Evolutionary conservation across 1,284 basidiomycete species (phyloP).

Genomic region (Rhodotorula glutinis): DNA sequence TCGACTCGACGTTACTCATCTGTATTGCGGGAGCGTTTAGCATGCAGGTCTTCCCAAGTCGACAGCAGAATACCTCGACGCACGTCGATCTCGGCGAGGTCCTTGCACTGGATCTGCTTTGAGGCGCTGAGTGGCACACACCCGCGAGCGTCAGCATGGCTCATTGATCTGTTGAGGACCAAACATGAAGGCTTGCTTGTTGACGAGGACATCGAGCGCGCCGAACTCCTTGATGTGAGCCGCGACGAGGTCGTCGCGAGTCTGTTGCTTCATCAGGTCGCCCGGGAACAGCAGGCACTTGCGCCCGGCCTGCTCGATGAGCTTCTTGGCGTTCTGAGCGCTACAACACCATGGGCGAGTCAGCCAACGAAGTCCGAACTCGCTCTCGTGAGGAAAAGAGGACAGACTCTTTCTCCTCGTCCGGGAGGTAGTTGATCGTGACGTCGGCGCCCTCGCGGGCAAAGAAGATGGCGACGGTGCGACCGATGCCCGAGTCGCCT

Average conservation of each 20-base stretch:
- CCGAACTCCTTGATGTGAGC: conserved; percentile 9
- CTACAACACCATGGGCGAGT: not conserved
- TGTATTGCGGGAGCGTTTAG: not conserved
- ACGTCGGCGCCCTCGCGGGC: conserved; percentile 64
- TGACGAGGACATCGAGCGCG: conserved; percentile 58
- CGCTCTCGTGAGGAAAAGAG: too few relatives aligned
- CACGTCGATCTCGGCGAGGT: conserved; percentile 55
- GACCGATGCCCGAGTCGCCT: conserved; percentile 61
- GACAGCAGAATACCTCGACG: not conserved
- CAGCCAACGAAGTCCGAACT: not conserved
- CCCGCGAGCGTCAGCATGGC: too few relatives aligned
- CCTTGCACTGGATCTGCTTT: conserved; percentile 54
- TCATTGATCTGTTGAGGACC: too few relatives aligned
- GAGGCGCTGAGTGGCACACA: conserved; percentile 15
- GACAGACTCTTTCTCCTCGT: conserved; percentile 57
- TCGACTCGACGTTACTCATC: conserved; percentile 52
- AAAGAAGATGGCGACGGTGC: conserved; percentile 60
- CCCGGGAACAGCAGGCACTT: conserved; percentile 54
- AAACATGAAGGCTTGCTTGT: conserved; percentile 53
- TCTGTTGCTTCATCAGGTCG: conserved; percentile 52
- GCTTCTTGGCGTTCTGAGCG: conserved; percentile 52
- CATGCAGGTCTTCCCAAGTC: not conserved
- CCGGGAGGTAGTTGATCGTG: conserved; percentile 62
- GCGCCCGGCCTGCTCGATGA: conserved; percentile 53
- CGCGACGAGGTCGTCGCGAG: conserved; percentile 54